A percentile compares a stretch with the other conserved stretches of the same genome.
These are phyloP conservation scores for Chiua virens DNA, from an alignment of 768 basidiomycete genomes.

Conservation along the genomic window DNA sequence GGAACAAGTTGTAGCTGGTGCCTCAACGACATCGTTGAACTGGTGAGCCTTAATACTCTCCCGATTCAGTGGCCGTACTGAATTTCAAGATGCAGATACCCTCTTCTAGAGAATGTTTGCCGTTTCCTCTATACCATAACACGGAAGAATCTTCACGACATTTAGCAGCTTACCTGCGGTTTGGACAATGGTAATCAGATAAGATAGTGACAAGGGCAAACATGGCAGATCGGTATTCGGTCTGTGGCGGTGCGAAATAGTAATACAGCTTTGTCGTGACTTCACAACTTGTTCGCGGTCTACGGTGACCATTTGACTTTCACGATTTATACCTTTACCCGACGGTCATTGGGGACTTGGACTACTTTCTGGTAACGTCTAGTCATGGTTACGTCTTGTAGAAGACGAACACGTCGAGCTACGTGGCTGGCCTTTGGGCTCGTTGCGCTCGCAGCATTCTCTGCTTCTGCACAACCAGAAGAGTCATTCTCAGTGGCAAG, in stretches of 20 bases:
- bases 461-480: slow-evolving; percentile 42
- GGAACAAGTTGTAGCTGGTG: no score
- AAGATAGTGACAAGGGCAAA: slow-evolving; percentile 5
- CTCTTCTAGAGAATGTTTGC: no score
- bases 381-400: slow-evolving; percentile 20
- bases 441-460: slow-evolving; percentile 47
- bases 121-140: no score
- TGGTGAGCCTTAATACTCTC: background rate
- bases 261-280: background rate
- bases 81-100: no score
- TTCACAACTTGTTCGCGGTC: background rate
- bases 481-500: slow-evolving; percentile 11
- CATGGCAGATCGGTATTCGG: slow-evolving; percentile 11
- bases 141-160: no score
- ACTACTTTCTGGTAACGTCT: background rate
- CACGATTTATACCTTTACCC: background rate
- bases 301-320: background rate
- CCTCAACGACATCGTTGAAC: background rate
- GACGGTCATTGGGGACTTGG: background rate
- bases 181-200: slow-evolving; percentile 1
- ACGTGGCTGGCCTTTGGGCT: slow-evolving; percentile 64
- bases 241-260: slow-evolving; percentile 17
- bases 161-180: background rate
- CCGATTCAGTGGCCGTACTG: no score
- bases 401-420: slow-evolving; percentile 39